Evolutionary conservation across 2,329 filamentous ascomycete genomes (phyloP), one percentile per base, ranked within the genome.

Genomic region (Trichoderma atroviride): DNA sequence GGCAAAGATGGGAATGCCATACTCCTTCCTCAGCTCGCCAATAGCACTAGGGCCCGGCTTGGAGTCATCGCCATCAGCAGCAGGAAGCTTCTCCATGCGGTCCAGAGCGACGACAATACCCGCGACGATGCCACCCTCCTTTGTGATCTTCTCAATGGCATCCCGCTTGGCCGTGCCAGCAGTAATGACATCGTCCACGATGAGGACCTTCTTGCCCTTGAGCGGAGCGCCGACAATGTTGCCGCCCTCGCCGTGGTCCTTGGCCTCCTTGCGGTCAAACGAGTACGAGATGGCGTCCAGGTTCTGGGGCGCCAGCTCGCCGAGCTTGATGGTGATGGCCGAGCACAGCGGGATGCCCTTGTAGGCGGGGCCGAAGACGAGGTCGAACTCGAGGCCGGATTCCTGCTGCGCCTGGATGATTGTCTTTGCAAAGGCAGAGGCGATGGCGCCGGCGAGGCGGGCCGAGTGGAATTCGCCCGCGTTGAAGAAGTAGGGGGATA

Each of bases 401-500:
- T 81, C 76, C 56, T 79, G 74, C 74, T 81, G 80, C 24, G 84
- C 82, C 60, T 85, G 79, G 72, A 84, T 81, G 75, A 91, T 88
- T 69, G 88, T 85, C 73, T 86, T 81, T 55, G 95, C 95, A 81
- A 95, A 98, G 70, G 95, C 94, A 52, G 89, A 87, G 64, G 91
- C 88, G 74, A 97, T 92, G 69, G 93, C 89, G 72, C 87, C 87
- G 72, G 96, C 88, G 35, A 97, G 88, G 71, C 90, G 86, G 27
- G 91, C 91, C 64, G 90, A 90, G 85, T 96, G 93, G 82, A 98
- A 96, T 76, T 92, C 89, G 70, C 94, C 94, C 58, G 94, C 94
- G 81, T 97, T 97, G 89, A 98, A 97, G 86, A 98, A 98, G 87
- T 98, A 98, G 53, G 96, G 96, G 14, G 94, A 97, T 75, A 85